These are phyloP conservation scores for Colletotrichum magnum DNA, from an alignment of 2,329 filamentous ascomycete genomes.

Conservation along the genomic window DNA sequence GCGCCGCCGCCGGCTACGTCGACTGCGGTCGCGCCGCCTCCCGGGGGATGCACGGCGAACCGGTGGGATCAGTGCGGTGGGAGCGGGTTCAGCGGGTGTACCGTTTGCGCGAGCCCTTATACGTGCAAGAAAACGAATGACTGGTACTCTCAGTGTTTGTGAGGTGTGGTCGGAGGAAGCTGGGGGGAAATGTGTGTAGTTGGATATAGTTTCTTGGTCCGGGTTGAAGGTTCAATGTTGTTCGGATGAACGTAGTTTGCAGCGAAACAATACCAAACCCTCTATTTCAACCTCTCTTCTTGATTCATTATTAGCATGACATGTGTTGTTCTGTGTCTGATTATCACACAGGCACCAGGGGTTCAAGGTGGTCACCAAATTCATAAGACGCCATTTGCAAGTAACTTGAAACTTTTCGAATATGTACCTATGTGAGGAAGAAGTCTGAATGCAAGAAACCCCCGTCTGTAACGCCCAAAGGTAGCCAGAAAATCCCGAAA, in stretches of 20 bases:
- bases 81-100: slow-evolving; percentile 40
- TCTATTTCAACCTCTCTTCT: too few species aligned
- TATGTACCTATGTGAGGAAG: background rate
- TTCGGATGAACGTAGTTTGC: too few species aligned
- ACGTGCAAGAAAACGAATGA: slow-evolving; percentile 37
- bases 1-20: slow-evolving; percentile 34
- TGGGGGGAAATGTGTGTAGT: too few species aligned
- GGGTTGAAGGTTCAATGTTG: background rate
- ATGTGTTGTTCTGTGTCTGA: too few species aligned
- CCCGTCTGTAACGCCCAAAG: background rate
- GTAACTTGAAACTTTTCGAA: background rate
- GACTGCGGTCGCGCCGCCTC: slow-evolving; percentile 30
- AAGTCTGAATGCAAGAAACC: background rate
- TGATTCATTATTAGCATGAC: too few species aligned
- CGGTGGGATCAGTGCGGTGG: slow-evolving; percentile 43
- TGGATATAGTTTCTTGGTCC: background rate
- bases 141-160: slow-evolving; percentile 43
- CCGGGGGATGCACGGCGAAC: slow-evolving; percentile 28
- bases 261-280: too few species aligned
- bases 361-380: too few species aligned
- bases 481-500: background rate
- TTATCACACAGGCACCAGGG: too few species aligned
- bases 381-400: too few species aligned
- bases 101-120: slow-evolving; percentile 34
- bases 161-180: background rate